Conservation (phyloP, 176 grass and related monocot genomes). For the Miscanthus lutarioriparius region DNA sequence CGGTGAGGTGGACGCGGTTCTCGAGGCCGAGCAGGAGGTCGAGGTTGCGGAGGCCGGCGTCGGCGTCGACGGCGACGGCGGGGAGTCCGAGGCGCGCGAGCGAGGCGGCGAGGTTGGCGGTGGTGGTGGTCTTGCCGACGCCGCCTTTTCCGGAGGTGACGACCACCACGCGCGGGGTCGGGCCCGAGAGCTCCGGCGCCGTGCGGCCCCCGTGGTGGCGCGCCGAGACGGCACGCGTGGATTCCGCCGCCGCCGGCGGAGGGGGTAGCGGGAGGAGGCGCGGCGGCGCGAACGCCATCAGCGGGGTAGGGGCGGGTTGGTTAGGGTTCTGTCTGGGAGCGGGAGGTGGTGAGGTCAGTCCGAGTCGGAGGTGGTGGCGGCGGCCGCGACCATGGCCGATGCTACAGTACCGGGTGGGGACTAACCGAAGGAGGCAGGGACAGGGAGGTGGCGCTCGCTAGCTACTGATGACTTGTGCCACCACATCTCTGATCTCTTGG, state of each 20-base stretch:
- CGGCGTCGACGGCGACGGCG: constrained; percentile 78
- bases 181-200: constrained; percentile 69
- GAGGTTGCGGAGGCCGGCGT: constrained; percentile 86
- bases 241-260: neutral
- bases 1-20: constrained; percentile 91
- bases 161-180: constrained; percentile 78
- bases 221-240: constrained; percentile 14
- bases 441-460: too few species aligned
- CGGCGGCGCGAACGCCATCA: constrained; percentile 43
- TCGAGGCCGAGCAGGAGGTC: constrained; percentile 91
- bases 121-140: constrained; percentile 93
- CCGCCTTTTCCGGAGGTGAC: constrained; percentile 95
- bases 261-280: neutral
- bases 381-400: constrained; percentile 19
- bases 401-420: neutral
- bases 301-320: neutral
- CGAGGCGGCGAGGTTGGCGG: constrained; percentile 82
- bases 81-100: constrained; percentile 80
- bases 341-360: neutral
- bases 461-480: too few species aligned
- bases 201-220: constrained; percentile 37
- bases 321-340: constrained; percentile 14
- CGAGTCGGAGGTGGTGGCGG: constrained; percentile 4
- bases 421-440: too few species aligned
- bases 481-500: too few species aligned